Base-by-base conservation (phyloP, 768 basidiomycete species). In the Tephrocybe sp. region DNA sequence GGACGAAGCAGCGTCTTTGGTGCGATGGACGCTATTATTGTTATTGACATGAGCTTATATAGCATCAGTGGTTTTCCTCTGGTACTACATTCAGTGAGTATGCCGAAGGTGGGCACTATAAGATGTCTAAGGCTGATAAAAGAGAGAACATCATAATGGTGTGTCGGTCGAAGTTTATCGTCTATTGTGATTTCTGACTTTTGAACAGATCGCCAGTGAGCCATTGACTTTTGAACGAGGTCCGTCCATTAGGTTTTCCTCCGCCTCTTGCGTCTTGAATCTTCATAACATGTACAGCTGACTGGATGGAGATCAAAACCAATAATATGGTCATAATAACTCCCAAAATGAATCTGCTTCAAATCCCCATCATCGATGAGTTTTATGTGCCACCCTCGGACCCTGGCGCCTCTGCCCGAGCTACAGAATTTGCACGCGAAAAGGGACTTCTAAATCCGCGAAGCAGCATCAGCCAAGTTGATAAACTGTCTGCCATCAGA, bases 291-390 rank as follows among this genome's bases (percentile, higher is more conserved):
- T 57, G 26, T 17, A 36, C 57, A 85, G 92, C 93, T 45, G 97
- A 99, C 67, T 99, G 97, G 97, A 95, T 98, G 88, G 97, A 98
- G 68, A 95, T 99, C 62, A 89, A 88, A 65, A 96, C 93, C 11
- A 98, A 99, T 67, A 86, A 91, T 57, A 89, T 98, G 87, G 86
- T 93, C 20, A 85, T 97, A 43, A 89, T 98, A 59, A 98, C 96
- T 0, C 90, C 91, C 33, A 93, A 93, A 76, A 93, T 96, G 83
- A 98, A 98, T 64, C 68, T 97, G 21, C 74, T 98, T 17, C 93
- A 96, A 66, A 91, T 96, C 57, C 96, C 96, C 2, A 97, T 98
- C 63, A 73, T 90, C 39, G 94, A 98, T 75, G 86, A 93, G 66
- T 96, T 84, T 70, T 93, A 91, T 68, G 90, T 94, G n/a, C 79